These are phyloP conservation scores for Pseudopithomyces chartarum DNA, from an alignment of 2,329 filamentous ascomycete species.

Conservation along the genomic window DNA sequence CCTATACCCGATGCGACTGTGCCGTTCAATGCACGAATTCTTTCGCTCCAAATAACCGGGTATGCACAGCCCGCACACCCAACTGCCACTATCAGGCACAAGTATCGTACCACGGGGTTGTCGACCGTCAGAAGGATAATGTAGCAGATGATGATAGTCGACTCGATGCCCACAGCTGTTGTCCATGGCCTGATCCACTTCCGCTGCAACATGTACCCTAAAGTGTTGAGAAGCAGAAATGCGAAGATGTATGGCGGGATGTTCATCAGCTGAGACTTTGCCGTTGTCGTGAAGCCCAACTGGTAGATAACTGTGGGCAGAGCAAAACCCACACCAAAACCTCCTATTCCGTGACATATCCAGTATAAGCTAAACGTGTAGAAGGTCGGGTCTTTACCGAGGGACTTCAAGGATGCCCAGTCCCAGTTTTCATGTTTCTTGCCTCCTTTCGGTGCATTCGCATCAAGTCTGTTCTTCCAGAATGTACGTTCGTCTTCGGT, in stretches of 20 bases:
- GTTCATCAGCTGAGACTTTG: constrained; percentile 27
- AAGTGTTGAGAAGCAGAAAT: constrained; percentile 21
- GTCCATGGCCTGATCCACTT: constrained; percentile 25
- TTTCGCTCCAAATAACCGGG: constrained; percentile 24
- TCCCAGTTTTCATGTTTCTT: constrained; percentile 19
- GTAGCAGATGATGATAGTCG: constrained; percentile 23
- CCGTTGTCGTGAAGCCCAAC: constrained; percentile 25
- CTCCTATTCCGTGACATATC: constrained; percentile 27
- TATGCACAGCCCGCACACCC: constrained; percentile 24
- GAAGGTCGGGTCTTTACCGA: constrained; percentile 21
- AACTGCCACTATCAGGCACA: constrained; percentile 22
- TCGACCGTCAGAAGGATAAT: constrained; percentile 23
- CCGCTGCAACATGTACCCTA: constrained; percentile 24
- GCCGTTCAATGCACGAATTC: constrained; percentile 23
- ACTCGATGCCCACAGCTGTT: constrained; percentile 21
- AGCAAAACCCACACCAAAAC: constrained; percentile 21
- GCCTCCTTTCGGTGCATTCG: constrained; percentile 14
- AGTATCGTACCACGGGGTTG: constrained; percentile 21
- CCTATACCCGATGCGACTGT: constrained; percentile 26
- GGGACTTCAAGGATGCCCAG: constrained; percentile 17
- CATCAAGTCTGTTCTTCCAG: constrained; percentile 15
- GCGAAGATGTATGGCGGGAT: constrained; percentile 23
- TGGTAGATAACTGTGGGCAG: constrained; percentile 27
- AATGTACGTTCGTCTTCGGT: constrained; percentile 20
- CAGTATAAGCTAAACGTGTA: constrained; percentile 26